Evolutionary conservation across 2,329 filamentous ascomycete species (phyloP).

Genomic region (Penicillium sp.): DNA sequence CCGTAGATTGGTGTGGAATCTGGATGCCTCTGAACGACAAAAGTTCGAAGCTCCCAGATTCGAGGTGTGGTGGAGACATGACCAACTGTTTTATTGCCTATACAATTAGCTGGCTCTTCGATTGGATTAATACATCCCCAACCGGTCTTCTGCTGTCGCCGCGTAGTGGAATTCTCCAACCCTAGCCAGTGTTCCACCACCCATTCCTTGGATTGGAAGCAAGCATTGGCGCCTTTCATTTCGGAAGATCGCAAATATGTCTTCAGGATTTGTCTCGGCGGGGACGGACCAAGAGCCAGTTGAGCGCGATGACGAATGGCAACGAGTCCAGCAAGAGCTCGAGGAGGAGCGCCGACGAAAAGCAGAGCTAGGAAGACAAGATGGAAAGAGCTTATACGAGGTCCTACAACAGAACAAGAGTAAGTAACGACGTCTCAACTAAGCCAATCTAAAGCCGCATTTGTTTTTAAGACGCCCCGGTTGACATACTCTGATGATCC

Average conservation of each 20-base stretch:
- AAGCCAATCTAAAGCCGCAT: not conserved
- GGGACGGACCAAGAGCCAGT: slow-evolving; percentile 48
- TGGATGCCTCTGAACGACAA: too few relatives aligned
- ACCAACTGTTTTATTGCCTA: too few relatives aligned
- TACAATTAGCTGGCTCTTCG: too few relatives aligned
- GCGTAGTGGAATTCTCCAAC: too few relatives aligned
- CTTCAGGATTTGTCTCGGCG: slow-evolving; percentile 51
- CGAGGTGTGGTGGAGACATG: too few relatives aligned
- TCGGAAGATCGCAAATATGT: slow-evolving; percentile 38
- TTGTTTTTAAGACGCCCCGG: slow-evolving; percentile 16
- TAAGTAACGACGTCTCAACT: slow-evolving; percentile 34
- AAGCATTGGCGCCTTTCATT: not conserved
- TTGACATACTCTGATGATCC: slow-evolving; percentile 49
- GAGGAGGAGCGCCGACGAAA: slow-evolving; percentile 52
- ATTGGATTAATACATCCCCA: too few relatives aligned
- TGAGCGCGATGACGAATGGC: slow-evolving; percentile 50
- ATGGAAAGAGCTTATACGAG: slow-evolving; percentile 56
- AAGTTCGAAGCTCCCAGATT: too few relatives aligned
- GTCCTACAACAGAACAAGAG: slow-evolving; percentile 56
- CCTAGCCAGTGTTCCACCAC: too few relatives aligned
- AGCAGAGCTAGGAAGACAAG: slow-evolving; percentile 58
- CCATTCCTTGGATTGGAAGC: not conserved
- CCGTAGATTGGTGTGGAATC: too few relatives aligned
- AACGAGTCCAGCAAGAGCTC: slow-evolving; percentile 49
- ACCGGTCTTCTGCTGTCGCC: too few relatives aligned